Percentiles rank a stretch among this genome's conserved stretches.
Evolutionary conservation across 805 yeast species (phyloP).

Genomic region (Metschnikowia noctiluminum): DNA sequence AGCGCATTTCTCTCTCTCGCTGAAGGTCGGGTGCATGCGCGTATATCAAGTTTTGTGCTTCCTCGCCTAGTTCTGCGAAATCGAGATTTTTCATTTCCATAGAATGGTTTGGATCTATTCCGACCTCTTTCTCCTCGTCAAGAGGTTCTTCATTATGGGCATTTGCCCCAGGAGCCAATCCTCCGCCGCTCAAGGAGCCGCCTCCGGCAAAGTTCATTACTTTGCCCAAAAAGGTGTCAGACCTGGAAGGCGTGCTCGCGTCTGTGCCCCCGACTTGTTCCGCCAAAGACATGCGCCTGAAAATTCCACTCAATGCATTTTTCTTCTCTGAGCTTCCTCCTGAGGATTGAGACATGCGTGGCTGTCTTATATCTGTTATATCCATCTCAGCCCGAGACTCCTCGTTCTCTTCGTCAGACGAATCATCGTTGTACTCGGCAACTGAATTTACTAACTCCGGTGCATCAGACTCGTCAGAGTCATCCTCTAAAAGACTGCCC

Average conservation of each 20-base stretch:
- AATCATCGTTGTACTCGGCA: conserved; percentile 14
- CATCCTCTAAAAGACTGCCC: conserved; percentile 4
- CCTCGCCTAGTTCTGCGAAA: conserved; percentile 42
- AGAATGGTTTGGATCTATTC: conserved; percentile 26
- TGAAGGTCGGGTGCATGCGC: conserved; percentile 40
- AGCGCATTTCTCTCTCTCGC: conserved; percentile 1
- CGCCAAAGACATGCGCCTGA: conserved; percentile 35
- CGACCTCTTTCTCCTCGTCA: conserved; percentile 24
- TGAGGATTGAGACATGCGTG: conserved; percentile 7
- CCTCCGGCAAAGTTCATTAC: conserved; percentile 27
- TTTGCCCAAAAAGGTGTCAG: conserved; percentile 40
- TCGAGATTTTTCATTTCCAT: conserved; percentile 45
- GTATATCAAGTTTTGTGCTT: conserved; percentile 53
- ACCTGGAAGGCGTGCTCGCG: conserved; percentile 21
- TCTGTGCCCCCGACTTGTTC: conserved; percentile 24
- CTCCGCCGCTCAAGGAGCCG: conserved; percentile 38
- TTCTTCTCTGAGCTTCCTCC: conserved; percentile 7
- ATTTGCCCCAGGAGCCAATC: conserved; percentile 41
- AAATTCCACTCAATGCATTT: conserved; percentile 20
- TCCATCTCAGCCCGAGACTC: conserved; percentile 12
- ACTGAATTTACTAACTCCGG: conserved; percentile 7
- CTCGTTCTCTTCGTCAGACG: conserved; percentile 15
- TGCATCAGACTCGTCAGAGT: conserved; percentile 6
- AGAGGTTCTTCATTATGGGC: conserved; percentile 14
- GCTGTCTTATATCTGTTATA: conserved; percentile 14